Evolutionary conservation across 2,329 filamentous ascomycete species (phyloP), one percentile per base, ranked within the genome.

Genomic region (Fusarium chuoi): DNA sequence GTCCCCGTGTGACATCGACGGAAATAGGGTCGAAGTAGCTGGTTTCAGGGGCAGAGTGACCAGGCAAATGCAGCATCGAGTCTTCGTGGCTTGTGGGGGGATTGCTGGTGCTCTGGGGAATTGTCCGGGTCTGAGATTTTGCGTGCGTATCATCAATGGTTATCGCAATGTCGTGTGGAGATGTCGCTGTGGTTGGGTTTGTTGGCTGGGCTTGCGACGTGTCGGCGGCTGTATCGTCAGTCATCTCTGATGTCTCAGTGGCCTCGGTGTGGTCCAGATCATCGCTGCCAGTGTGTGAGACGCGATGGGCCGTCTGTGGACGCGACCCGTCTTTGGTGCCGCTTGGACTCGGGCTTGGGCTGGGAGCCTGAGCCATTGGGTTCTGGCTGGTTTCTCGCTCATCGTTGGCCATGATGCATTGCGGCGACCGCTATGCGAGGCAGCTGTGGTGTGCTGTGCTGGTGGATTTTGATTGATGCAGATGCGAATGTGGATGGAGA

Each of bases 11-110:
- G 28, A 79, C 73, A 56, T 85, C 82, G 61, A 83, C 77, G 30
- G 81, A 80, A 11, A 80, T 80, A 35, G 82, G 80, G 48, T 87
- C 85, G 45, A 86, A 74, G 68, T 84, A 85, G 79, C 84, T 87
- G 76, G 74, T 81, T 38, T 86, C 84, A 55, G 54, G 73, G 63
- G 55, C 82, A 42, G 38, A 62, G 28, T n/a, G 61, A 49, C 46
- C 75, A 62, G 56, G 78, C 28, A 52, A 64, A 9, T 33, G 77
- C 42, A 72, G 62, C 73, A 49, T 58, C 58, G 63, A 76, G 56
- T 76, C 36, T 48, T 74, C 46, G 42, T 66, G 59, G 30, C 61
- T 64, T 49, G 71, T 59, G n/a, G 73, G 59, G 39, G 63, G 28
- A 12, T 60, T 65, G 13, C 36, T 69, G 22, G 38, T 49, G 17